Percentiles rank a stretch among this genome's conserved stretches.
phyloP scores from a whole-genome alignment of 352 stramenopile species.

The Hyaloperonospora brassicae region DNA sequence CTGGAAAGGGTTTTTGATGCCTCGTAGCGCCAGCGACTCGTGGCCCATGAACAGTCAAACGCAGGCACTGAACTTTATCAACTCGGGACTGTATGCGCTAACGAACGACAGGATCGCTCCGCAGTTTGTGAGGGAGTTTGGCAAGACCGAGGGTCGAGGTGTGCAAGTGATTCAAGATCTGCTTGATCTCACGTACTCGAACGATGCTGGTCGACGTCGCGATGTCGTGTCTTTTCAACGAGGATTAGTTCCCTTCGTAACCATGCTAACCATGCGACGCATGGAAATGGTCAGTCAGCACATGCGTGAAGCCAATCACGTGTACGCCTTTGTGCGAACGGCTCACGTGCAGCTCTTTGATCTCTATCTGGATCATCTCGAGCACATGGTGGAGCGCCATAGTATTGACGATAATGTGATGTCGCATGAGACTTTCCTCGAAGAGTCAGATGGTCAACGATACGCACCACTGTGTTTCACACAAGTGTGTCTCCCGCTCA shows the following conservation, averaged over 20 bases:
- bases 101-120: constrained; percentile 20
- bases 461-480: constrained; percentile 35
- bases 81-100: constrained; percentile 35
- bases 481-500: constrained; percentile 29
- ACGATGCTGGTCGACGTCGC: constrained; percentile 23
- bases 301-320: constrained; percentile 35
- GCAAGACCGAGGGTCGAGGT: constrained; percentile 22
- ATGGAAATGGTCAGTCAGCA: constrained; percentile 32
- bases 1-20: constrained; percentile 30
- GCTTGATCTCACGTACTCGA: constrained; percentile 23
- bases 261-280: constrained; percentile 23
- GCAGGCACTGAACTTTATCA: constrained; percentile 34
- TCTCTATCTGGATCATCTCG: constrained; percentile 24
- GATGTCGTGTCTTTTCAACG: constrained; percentile 32
- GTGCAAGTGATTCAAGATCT: constrained; percentile 24
- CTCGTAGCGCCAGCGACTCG: constrained; percentile 7
- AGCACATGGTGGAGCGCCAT: constrained; percentile 26
- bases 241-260: constrained; percentile 30
- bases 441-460: constrained; percentile 14
- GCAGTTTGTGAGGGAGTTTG: constrained; percentile 32
- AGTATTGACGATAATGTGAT: constrained; percentile 23
- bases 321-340: constrained; percentile 26
- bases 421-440: constrained; percentile 22
- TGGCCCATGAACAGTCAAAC: constrained; percentile 27
- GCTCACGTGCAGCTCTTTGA: constrained; percentile 23